These are phyloP conservation scores for Boletellus ananas DNA, from an alignment of 768 basidiomycete genomes.

Conservation along the genomic window DNA sequence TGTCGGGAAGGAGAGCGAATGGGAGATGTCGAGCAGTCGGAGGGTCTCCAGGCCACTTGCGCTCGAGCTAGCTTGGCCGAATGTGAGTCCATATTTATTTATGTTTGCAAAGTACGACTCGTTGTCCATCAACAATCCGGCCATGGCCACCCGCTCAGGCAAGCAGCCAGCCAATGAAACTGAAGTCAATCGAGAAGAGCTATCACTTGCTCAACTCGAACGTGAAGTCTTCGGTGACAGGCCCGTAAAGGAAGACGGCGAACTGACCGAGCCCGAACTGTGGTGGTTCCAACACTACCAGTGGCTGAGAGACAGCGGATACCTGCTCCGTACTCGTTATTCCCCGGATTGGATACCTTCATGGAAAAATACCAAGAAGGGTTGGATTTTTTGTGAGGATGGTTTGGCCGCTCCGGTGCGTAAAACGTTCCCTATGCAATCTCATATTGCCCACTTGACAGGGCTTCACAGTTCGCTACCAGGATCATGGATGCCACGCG, in stretches of 20 bases:
- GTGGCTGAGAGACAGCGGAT: neutral
- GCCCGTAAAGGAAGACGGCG: neutral
- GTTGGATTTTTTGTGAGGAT: neutral
- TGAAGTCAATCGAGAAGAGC: too few relatives aligned
- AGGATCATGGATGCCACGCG: slow-evolving; percentile 28
- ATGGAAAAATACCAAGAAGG: neutral
- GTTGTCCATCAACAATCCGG: too few relatives aligned
- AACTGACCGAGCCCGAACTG: neutral
- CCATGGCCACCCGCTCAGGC: too few relatives aligned
- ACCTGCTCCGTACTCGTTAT: slow-evolving; percentile 8
- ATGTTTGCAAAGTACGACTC: too few relatives aligned
- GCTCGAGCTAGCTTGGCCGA: too few relatives aligned
- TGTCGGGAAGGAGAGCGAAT: too few relatives aligned
- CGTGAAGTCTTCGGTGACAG: neutral
- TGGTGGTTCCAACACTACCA: slow-evolving; percentile 1
- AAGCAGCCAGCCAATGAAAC: too few relatives aligned
- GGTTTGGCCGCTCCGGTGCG: too few relatives aligned
- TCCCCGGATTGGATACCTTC: slow-evolving; percentile 8
- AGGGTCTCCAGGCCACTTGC: too few relatives aligned
- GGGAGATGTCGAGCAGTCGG: too few relatives aligned
- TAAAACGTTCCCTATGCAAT: too few relatives aligned
- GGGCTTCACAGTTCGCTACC: slow-evolving; percentile 6
- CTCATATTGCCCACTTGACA: slow-evolving; percentile 15
- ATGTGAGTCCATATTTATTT: too few relatives aligned
- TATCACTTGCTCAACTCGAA: neutral